Evolutionary conservation across 345 rosid species (phyloP).

Genomic region (Citrus sp.): DNA sequence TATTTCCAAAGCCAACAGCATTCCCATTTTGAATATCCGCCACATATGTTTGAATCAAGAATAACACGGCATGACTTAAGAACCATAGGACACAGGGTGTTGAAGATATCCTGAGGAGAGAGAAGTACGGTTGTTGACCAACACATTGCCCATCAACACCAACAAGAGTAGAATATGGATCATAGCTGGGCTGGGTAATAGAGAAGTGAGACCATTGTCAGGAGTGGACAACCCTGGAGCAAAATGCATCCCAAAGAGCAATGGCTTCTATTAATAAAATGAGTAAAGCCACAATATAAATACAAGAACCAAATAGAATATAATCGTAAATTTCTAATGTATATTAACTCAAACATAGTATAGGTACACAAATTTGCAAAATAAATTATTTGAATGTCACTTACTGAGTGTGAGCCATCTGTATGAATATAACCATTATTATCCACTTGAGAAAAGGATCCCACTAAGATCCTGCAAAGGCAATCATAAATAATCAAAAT

Average conservation of each 20-base stretch:
- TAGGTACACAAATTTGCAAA: background rate
- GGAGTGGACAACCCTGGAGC: conserved; percentile 42
- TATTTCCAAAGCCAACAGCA: conserved; percentile 27
- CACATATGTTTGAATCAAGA: conserved; percentile 41
- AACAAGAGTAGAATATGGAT: conserved; percentile 32
- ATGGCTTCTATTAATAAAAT: conserved; percentile 12
- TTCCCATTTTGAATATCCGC: conserved; percentile 40
- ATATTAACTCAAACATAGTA: background rate
- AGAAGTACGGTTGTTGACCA: conserved; percentile 40
- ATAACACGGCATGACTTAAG: conserved; percentile 42
- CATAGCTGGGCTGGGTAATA: conserved; percentile 49
- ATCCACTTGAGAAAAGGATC: conserved; percentile 32
- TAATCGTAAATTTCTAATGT: background rate
- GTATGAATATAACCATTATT: conserved; percentile 37
- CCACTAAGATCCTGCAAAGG: conserved; percentile 50
- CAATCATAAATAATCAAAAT: background rate
- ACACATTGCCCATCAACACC: conserved; percentile 41
- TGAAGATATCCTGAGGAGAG: conserved; percentile 39
- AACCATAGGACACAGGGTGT: conserved; percentile 44
- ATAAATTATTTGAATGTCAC: conserved; percentile 2
- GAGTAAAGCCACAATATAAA: background rate
- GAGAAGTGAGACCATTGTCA: conserved; percentile 44
- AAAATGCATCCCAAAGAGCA: conserved; percentile 5
- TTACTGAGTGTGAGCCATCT: conserved; percentile 36
- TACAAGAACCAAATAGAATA: background rate